Conservation (phyloP, 345 rosid species). For the Rhizophora apiculata region DNA sequence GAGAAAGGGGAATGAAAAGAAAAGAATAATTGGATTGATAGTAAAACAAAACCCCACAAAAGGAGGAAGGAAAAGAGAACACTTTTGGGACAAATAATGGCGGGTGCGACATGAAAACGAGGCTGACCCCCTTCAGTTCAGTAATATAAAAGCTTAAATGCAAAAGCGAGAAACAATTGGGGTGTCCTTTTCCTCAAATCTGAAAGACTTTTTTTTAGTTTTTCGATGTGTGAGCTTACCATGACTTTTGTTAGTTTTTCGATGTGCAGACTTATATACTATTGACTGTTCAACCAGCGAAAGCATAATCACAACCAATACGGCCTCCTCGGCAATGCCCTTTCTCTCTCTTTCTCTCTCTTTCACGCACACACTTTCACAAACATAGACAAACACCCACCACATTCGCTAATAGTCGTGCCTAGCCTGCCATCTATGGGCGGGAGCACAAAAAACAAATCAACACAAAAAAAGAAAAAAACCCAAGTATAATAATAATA, state of each 20-base stretch:
- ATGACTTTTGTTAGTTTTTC: conserved; percentile 9
- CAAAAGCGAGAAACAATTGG: conserved; percentile 38
- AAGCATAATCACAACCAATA: conserved; percentile 12
- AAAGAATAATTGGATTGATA: background rate
- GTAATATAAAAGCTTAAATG: conserved; percentile 24
- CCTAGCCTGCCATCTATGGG: background rate
- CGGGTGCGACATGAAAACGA: background rate
- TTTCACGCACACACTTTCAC: background rate
- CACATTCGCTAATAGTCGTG: conserved; percentile 16
- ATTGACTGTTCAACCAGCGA: conserved; percentile 1
- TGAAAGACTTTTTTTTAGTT: conserved; percentile 4
- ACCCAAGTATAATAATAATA: background rate
- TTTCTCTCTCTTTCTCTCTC: background rate
- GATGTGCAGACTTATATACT: conserved; percentile 25
- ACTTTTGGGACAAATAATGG: conserved; percentile 20
- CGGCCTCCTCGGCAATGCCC: too few species aligned
- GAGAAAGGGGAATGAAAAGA: background rate
- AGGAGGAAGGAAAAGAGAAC: background rate
- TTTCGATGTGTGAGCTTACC: conserved; percentile 31
- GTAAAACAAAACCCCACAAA: background rate
- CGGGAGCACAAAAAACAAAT: background rate
- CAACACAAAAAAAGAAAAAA: background rate
- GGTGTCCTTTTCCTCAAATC: conserved; percentile 40
- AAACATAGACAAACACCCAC: background rate
- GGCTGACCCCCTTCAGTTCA: background rate